Percentiles rank a stretch among this genome's conserved stretches.
phyloP scores from a whole-genome alignment of 371 early-diverging fungal species.

The Mucor indicus region DNA sequence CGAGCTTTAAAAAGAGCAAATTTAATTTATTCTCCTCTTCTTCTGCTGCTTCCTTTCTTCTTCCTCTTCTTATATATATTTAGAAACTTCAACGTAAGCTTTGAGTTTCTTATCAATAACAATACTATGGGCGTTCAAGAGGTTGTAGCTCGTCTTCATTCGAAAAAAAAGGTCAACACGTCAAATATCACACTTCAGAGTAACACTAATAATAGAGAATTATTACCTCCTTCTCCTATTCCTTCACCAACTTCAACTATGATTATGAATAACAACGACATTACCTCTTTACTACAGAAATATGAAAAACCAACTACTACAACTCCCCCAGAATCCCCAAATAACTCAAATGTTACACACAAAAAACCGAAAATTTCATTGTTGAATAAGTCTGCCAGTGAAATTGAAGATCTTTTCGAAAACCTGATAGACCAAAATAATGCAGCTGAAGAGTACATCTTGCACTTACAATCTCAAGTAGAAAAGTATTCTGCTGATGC shows the following conservation, averaged over 20 bases:
- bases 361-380: not conserved
- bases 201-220: conserved; percentile 4
- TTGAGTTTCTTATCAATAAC: too few relatives aligned
- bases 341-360: not conserved
- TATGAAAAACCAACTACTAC: conserved; percentile 15
- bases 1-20: too few relatives aligned
- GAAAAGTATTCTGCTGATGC: conserved; percentile 28
- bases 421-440: conserved; percentile 20
- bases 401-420: conserved; percentile 27
- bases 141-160: conserved; percentile 39
- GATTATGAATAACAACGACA: not conserved
- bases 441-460: conserved; percentile 21
- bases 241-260: conserved; percentile 12
- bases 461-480: conserved; percentile 23
- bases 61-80: not conserved
- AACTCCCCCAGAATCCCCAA: conserved; percentile 12
- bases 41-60: not conserved
- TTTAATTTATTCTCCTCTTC: too few relatives aligned
- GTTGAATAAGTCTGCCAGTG: conserved; percentile 14
- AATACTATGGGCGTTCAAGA: conserved; percentile 47
- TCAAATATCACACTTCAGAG: too few relatives aligned
- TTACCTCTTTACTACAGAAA: conserved; percentile 24
- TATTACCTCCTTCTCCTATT: conserved; percentile 7
- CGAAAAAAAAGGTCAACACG: too few relatives aligned
- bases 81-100: not conserved